Base-by-base conservation (phyloP, 176 grass and related monocot genomes). In the Oryza meyeriana region DNA sequence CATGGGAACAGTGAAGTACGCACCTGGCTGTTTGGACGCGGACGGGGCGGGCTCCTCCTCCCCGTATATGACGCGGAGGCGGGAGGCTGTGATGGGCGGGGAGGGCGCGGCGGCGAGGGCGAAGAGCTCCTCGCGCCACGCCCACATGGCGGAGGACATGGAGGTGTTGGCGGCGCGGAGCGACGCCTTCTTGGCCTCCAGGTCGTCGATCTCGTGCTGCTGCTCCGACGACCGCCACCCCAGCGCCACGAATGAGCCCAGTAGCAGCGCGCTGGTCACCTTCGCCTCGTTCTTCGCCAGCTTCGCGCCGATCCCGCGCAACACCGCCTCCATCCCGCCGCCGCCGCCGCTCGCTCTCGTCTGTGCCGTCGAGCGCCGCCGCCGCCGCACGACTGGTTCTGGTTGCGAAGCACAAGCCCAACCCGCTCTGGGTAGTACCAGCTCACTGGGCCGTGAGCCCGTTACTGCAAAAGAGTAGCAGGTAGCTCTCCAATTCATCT, bases 61-160 rank as follows among this genome's bases (percentile, higher is more conserved):
- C 30, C 92, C 94, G 67, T 93, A 95, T 81, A 98, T 98, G 75
- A 75, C 72, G 35, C 92, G 86, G 63, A 98, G 88, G 32, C 90
- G 90, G 72, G 90, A 50, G 8, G 71, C 29, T 16, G 95, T 81
- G 88, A 98, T 95, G 78, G 91, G 85, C 20, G 79, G 61, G 35
- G 84, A 85, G 13, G 95, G 87, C 36, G 38, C 10, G 8, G 80
- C 85, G 40, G 95, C 81, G 75, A 98, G 90, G 48, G 72, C 58
- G 82, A 95, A 91, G 79, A 98, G 92, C 74, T 89, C 79, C 82
- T 98, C 82, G 16, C 90, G 79, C 84, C 86, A 88, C 2, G 88
- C 75, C 95, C 90, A 95, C 92, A 98, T 89, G 84, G 95, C 9
- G 14, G 88, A 68, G 67, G 88, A 93, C 81, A 85, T 85, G 79